phyloP scores from a whole-genome alignment of 2,329 filamentous ascomycete species.

The Hypoxylon sp. region DNA sequence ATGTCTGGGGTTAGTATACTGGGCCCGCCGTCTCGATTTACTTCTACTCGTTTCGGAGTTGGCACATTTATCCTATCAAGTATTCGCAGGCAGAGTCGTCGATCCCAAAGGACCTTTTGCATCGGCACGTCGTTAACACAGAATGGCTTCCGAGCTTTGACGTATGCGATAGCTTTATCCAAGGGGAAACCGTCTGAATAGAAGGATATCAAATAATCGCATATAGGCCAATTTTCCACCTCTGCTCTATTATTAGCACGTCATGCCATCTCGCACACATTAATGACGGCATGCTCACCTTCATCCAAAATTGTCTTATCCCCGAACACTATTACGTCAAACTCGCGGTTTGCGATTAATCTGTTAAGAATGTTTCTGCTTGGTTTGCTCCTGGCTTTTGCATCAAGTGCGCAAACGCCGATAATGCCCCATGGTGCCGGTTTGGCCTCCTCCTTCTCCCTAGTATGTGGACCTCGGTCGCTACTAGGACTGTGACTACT shows the following conservation, averaged over 20 bases:
- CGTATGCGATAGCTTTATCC: conserved; percentile 97
- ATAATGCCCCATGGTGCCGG: conserved; percentile 78
- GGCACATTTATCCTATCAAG: conserved; percentile 91
- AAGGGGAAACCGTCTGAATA: conserved; percentile 98
- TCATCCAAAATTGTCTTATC: conserved; percentile 99
- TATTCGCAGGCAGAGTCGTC: conserved; percentile 88
- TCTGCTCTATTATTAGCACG: conserved; percentile 57
- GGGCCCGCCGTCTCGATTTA: conserved; percentile 93
- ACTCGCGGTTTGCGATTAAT: conserved; percentile 89
- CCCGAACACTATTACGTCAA: conserved; percentile 97
- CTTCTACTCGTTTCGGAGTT: conserved; percentile 89
- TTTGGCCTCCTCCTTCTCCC: conserved; percentile 73
- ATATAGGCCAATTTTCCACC: conserved; percentile 59
- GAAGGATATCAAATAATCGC: conserved; percentile 96
- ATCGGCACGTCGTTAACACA: conserved; percentile 98
- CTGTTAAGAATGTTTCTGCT: conserved; percentile 96
- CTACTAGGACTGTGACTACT: conserved; percentile 86
- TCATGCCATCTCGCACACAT: conserved; percentile 10
- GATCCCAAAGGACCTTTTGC: conserved; percentile 97
- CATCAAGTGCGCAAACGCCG: conserved; percentile 94
- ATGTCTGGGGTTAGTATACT: conserved; percentile 83
- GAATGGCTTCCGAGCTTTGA: conserved; percentile 92
- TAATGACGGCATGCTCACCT: conserved; percentile 61
- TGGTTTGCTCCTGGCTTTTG: conserved; percentile 96
- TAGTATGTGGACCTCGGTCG: conserved; percentile 70